These are phyloP conservation scores for Medicago ruthenica DNA, from an alignment of 306 rosid species.

Conservation along the genomic window DNA sequence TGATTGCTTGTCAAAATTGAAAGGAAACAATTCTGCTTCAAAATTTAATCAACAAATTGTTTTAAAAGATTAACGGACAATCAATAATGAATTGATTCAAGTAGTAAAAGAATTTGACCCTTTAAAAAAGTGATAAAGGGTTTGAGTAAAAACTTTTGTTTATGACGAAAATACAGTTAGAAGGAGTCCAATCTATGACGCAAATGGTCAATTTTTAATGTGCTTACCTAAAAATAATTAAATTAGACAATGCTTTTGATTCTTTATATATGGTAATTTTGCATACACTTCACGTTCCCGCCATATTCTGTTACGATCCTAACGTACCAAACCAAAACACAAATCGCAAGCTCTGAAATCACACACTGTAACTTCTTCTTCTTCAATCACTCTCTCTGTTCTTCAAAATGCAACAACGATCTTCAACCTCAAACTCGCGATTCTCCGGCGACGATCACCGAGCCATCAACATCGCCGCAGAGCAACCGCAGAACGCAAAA, in stretches of 20 bases:
- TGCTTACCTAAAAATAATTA: too few species aligned
- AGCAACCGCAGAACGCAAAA: constrained; percentile 41
- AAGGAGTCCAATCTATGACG: too few species aligned
- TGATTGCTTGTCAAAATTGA: not conserved
- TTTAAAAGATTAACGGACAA: too few species aligned
- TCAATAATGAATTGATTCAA: too few species aligned
- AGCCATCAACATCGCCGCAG: constrained; percentile 34
- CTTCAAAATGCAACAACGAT: constrained; percentile 55
- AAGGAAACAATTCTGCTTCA: not conserved
- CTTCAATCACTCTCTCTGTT: constrained; percentile 5
- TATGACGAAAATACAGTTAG: too few species aligned
- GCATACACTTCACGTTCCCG: constrained; percentile 32
- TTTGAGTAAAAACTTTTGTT: too few species aligned
- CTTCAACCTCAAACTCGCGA: constrained; percentile 49
- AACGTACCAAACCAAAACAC: constrained; percentile 37
- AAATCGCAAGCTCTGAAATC: not conserved
- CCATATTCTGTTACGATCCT: constrained; percentile 42
- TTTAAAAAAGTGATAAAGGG: too few species aligned
- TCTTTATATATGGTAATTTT: too few species aligned
- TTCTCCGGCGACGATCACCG: constrained; percentile 38
- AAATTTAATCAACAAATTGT: not conserved
- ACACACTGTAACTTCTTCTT: constrained; percentile 3
- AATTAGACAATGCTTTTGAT: too few species aligned
- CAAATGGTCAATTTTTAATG: too few species aligned
- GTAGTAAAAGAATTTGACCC: too few species aligned